phyloP scores from a whole-genome alignment of 805 yeast genomes.

The Barnettozyma pratensis region DNA sequence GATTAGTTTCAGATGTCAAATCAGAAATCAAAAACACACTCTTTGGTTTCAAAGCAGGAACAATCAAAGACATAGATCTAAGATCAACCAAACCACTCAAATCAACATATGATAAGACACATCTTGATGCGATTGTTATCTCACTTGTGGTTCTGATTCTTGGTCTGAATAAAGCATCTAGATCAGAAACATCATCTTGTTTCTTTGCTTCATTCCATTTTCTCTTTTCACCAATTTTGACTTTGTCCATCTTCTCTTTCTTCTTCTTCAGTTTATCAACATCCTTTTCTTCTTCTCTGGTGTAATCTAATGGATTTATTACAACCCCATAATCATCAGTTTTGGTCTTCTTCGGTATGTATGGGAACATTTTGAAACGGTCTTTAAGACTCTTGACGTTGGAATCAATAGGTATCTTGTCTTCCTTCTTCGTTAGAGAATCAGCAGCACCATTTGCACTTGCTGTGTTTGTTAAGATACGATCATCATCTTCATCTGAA shows the following conservation, averaged over 20 bases:
- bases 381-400: slow-evolving; percentile 26
- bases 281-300: slow-evolving; percentile 43
- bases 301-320: slow-evolving; percentile 61
- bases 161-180: slow-evolving; percentile 52
- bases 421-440: slow-evolving; percentile 20
- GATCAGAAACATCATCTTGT: slow-evolving; percentile 45
- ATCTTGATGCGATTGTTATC: slow-evolving; percentile 45
- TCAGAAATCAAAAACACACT: slow-evolving; percentile 58
- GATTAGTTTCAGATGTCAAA: slow-evolving; percentile 23
- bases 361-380: slow-evolving; percentile 69
- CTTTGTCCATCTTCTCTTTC: slow-evolving; percentile 20
- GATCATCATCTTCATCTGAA: slow-evolving; percentile 15
- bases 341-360: slow-evolving; percentile 48
- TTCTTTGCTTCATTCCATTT: slow-evolving; percentile 35
- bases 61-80: slow-evolving; percentile 72
- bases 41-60: slow-evolving; percentile 75
- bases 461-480: slow-evolving; percentile 14
- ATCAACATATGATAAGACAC: slow-evolving; percentile 74
- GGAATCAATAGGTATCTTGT: slow-evolving; percentile 29
- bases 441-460: slow-evolving; percentile 12
- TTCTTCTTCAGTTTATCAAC: slow-evolving; percentile 25
- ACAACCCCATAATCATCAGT: slow-evolving; percentile 86
- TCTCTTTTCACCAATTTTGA: slow-evolving; percentile 30
- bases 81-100: slow-evolving; percentile 79
- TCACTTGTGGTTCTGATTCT: slow-evolving; percentile 33